Conservation (phyloP, 2,329 filamentous ascomycete species). For the Zymoseptoria brevis region DNA sequence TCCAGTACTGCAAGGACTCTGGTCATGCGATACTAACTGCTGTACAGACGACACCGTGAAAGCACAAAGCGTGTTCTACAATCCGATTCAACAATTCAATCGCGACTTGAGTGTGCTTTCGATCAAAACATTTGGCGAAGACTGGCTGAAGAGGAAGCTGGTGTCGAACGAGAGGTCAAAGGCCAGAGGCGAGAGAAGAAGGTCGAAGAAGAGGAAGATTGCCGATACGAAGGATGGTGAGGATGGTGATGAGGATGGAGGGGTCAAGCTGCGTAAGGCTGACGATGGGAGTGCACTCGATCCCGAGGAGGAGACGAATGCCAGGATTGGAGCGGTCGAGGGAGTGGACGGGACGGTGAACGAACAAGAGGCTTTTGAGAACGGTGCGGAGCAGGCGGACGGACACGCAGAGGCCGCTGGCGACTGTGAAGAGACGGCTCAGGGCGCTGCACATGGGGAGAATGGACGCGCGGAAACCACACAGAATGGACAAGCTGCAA, state of each 20-base stretch:
- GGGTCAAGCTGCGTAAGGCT: slow-evolving; percentile 9
- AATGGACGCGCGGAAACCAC: background rate
- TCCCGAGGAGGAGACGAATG: background rate
- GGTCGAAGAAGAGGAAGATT: slow-evolving; percentile 27
- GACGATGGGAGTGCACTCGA: slow-evolving; percentile 3
- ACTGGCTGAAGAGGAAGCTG: slow-evolving; percentile 32
- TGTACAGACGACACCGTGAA: slow-evolving; percentile 35
- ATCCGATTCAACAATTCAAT: slow-evolving; percentile 98
- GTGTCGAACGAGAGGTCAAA: slow-evolving; percentile 27
- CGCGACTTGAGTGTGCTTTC: slow-evolving; percentile 87
- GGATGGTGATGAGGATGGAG: slow-evolving; percentile 14
- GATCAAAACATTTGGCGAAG: slow-evolving; percentile 80
- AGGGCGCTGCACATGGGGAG: background rate
- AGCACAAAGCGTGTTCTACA: slow-evolving; percentile 85
- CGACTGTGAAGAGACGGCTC: background rate
- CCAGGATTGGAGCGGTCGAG: background rate
- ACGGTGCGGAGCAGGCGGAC: background rate
- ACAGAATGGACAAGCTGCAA: background rate
- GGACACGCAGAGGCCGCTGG: background rate
- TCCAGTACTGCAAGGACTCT: slow-evolving; percentile 21
- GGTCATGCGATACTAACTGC: background rate
- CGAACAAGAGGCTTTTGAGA: background rate
- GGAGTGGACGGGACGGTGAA: background rate
- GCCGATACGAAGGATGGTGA: slow-evolving; percentile 20
- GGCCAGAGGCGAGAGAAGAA: slow-evolving; percentile 24